Evolutionary conservation across 331 rosid species (phyloP), one percentile per base, ranked within the genome.

Genomic region (Prunus yedoensis): DNA sequence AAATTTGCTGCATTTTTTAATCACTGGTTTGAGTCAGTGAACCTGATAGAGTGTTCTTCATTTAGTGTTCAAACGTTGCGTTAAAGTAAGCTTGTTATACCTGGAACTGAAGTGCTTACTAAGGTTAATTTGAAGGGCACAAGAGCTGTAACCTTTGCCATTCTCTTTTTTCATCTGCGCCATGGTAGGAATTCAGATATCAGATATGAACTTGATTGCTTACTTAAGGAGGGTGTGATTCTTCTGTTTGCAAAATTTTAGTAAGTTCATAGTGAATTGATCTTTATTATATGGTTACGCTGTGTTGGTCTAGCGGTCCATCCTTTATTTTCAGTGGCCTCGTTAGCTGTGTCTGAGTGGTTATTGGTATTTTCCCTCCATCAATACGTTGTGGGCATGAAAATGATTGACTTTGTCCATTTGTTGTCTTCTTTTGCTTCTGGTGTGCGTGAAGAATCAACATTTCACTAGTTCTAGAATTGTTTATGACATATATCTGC

Each of bases 401-500:
- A 62, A 68, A 46, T 78, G 69, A 71, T 83, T 58, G 68, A 71
- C 82, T 66, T 64, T 23, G 52, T 47, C 59, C 73, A 58, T 52
- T 71, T 78, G 49, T 58, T 81, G 35, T 70, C 76, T 23, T 74
- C 68, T 68, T 81, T 77, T 83, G 54, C 74, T 62, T 62, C 38
- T 85, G 78, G 66, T 73, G 32, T 76, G 66, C 77, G 83, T 70
- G 56, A 84, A 85, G 81, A 81, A 83, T 82, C 62, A 73, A 75
- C 80, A 70, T 84, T 84, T 80, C 78, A 75, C 78, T 53, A 71
- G 84, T 78, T 74, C 61, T 74, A 79, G 81, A 75, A 73, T 77
- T 81, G 75, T 78, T 89, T 43, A 91, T 93, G 96, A 93, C 88
- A 81, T 87, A 81, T 88, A 80, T 89, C 91, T 90, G 89, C 96